phyloP scores from a whole-genome alignment of 2,329 filamentous ascomycete genomes.

The Diaporthe eres region DNA sequence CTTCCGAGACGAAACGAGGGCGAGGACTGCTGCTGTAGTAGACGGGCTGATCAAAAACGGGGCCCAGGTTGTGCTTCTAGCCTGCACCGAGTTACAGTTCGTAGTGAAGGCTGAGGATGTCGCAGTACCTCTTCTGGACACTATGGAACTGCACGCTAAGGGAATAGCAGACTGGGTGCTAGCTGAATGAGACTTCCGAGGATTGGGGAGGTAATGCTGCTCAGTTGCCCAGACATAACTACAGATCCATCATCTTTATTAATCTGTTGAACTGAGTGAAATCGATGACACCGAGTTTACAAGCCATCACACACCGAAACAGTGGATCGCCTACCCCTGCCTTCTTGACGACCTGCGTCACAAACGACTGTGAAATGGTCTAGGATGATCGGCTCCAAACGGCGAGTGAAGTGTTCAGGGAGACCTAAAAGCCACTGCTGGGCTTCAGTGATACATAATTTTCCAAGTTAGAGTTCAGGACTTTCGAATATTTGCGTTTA shows the following conservation, averaged over 20 bases:
- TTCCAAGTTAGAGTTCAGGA: no score
- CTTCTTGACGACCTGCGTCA: not conserved
- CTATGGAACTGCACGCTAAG: conserved; percentile 43
- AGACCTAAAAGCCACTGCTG: not conserved
- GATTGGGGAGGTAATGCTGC: not conserved
- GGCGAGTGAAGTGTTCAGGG: not conserved
- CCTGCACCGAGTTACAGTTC: conserved; percentile 43
- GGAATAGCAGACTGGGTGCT: conserved; percentile 40
- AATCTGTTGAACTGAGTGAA: not conserved
- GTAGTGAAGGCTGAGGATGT: conserved; percentile 40
- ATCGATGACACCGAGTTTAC: no score
- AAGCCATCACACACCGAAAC: not conserved
- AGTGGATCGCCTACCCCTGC: not conserved
- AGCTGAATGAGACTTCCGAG: not conserved
- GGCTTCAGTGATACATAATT: not conserved
- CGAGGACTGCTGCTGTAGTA: conserved; percentile 29
- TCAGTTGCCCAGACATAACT: not conserved
- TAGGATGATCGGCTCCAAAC: not conserved
- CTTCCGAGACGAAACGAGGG: conserved; percentile 30
- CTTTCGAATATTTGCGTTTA: not conserved
- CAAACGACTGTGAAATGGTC: no score
- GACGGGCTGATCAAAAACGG: conserved; percentile 37
- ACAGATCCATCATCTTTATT: not conserved
- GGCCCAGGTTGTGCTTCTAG: conserved; percentile 41
- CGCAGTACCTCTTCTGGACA: conserved; percentile 40